Evolutionary conservation across 2,329 filamentous ascomycete species (phyloP).

Genomic region (Westerdykella sp.): DNA sequence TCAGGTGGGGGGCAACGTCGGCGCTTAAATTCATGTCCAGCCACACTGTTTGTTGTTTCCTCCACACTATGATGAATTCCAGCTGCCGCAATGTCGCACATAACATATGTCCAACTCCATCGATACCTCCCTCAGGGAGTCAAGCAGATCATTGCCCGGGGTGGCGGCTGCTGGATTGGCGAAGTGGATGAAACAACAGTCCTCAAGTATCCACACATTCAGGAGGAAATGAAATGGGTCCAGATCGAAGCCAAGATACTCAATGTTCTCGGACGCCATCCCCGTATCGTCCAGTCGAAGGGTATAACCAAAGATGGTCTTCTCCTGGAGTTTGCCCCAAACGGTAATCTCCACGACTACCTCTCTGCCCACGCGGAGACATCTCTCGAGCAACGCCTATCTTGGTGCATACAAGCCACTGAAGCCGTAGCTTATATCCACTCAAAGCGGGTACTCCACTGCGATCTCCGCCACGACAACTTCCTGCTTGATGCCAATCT

Average conservation of each 20-base stretch:
- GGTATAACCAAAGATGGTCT: constrained; percentile 8
- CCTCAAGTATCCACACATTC: too few relatives aligned
- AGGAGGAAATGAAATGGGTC: background rate
- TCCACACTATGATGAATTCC: too few relatives aligned
- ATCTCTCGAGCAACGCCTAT: constrained; percentile 7
- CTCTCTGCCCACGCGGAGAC: constrained; percentile 6
- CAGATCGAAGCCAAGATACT: constrained; percentile 7
- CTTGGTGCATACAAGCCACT: constrained; percentile 7
- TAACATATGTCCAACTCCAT: too few relatives aligned
- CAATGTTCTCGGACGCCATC: constrained; percentile 7
- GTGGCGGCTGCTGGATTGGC: too few relatives aligned
- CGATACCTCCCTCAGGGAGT: too few relatives aligned
- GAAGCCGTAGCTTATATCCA: constrained; percentile 12
- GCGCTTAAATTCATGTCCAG: too few relatives aligned
- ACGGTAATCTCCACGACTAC: constrained; percentile 9
- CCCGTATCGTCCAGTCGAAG: constrained; percentile 10
- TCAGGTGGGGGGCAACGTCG: too few relatives aligned
- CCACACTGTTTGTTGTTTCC: too few relatives aligned
- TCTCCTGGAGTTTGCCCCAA: constrained; percentile 11
- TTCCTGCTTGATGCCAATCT: constrained; percentile 8
- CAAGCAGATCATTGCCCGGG: too few relatives aligned
- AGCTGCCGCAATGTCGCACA: too few relatives aligned
- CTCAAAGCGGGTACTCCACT: constrained; percentile 9
- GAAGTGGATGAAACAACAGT: too few relatives aligned
- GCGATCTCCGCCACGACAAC: constrained; percentile 9